Evolutionary conservation across 1,284 basidiomycete species (phyloP).

Genomic region (Marasmius oreades): DNA sequence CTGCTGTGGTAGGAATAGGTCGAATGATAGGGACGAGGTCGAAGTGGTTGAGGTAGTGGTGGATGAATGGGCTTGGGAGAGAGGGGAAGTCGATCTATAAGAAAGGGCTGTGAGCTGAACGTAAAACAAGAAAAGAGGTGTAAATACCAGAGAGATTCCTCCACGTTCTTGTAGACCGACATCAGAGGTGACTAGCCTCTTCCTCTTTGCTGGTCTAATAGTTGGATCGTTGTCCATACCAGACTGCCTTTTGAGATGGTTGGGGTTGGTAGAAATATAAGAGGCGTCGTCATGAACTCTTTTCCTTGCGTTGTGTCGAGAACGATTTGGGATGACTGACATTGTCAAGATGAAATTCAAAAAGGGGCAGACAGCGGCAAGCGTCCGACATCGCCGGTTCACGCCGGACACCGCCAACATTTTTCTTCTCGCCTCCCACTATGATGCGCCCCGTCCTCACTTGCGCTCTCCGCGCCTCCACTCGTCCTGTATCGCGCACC

Average conservation of each 20-base stretch:
- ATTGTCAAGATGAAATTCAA: no score
- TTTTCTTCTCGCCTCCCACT: neutral
- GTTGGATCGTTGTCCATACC: conserved; percentile 57
- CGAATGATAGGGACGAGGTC: conserved; percentile 63
- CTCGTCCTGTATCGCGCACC: conserved; percentile 8
- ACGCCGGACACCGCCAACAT: neutral
- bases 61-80: conserved; percentile 54
- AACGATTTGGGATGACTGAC: neutral
- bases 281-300: conserved; percentile 53
- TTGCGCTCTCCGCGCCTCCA: conserved; percentile 10
- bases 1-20: conserved; percentile 61
- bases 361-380: no score
- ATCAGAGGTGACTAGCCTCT: conserved; percentile 46
- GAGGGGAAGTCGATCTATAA: conserved; percentile 69
- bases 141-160: conserved; percentile 38
- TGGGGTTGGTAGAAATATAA: conserved; percentile 53
- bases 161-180: conserved; percentile 31
- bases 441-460: conserved; percentile 13
- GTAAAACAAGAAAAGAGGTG: conserved; percentile 1
- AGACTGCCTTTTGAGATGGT: conserved; percentile 42
- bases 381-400: neutral
- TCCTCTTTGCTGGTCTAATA: conserved; percentile 63
- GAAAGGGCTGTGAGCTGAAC: neutral
- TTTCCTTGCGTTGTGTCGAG: conserved; percentile 4
- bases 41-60: conserved; percentile 67